phyloP scores from a whole-genome alignment of 1,284 basidiomycete genomes.

The Leccinum griseonigrum region DNA sequence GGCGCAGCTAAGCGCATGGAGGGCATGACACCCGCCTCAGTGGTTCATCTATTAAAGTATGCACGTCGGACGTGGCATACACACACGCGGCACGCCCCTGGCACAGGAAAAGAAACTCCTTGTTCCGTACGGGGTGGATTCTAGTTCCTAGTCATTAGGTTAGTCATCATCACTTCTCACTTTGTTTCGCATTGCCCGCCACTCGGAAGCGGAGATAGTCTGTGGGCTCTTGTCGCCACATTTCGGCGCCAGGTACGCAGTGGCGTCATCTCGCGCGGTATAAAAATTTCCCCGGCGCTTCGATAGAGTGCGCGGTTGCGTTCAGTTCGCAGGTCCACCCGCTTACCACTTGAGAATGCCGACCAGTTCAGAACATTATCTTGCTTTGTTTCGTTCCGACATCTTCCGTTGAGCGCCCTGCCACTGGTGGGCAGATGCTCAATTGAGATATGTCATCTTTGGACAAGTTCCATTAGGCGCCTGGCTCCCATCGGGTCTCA shows the following conservation, averaged over 20 bases:
- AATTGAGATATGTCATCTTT: background rate
- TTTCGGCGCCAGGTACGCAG: background rate
- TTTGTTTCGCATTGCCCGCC: background rate
- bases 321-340: background rate
- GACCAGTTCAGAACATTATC: background rate
- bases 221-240: background rate
- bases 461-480: background rate
- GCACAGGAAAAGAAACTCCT: background rate
- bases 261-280: background rate
- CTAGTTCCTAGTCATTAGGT: slow-evolving; percentile 1
- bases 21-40: slow-evolving; percentile 77
- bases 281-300: background rate
- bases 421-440: background rate
- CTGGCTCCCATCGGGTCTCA: background rate
- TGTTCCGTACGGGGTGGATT: background rate
- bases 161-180: background rate
- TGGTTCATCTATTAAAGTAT: slow-evolving; percentile 63
- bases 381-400: background rate
- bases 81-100: background rate
- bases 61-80: slow-evolving; percentile 44
- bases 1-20: slow-evolving; percentile 86
- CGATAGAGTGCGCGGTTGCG: background rate
- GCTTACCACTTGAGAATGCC: slow-evolving; percentile 4
- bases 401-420: background rate
- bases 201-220: background rate